Base-by-base conservation (phyloP, 805 yeast species). In the Kuraishia molischiana region DNA sequence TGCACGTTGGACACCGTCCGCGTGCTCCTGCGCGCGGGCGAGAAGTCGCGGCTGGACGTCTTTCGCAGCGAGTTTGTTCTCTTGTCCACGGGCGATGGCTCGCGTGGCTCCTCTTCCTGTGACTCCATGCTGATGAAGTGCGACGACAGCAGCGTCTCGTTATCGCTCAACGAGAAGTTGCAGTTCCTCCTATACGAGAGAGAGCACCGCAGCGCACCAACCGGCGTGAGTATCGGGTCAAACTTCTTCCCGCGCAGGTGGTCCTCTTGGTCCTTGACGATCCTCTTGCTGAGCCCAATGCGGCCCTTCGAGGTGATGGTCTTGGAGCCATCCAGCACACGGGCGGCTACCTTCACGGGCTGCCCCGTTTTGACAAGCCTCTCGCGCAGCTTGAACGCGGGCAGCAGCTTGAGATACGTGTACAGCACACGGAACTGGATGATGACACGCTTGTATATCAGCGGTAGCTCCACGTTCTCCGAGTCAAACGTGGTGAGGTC, bases 261-360 rank as follows among this genome's bases (percentile, higher is more conserved):
- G 18, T 22, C 33, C 19, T 29, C 29, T 15, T 17, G 29, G 11
- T 36, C 41, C 61, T 35, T 39, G 2, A 39, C 5, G 9, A 51
- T 38, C 29, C 54, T 63, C 53, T 82, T 81, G 43, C 90, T 79
- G 38, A 90, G 66, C 0, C 97, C 97, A 19, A 87, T 72, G 43
- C 97, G 64, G 3, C 95, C 95, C 52, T 78, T 79, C 1, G 94
- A 80, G 9, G 78, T 66, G 21, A 89, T 83, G 1, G 92, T 81
- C 45, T 76, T 74, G 13, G 79, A 72, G 0, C 95, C 96, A 53
- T 87, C 89, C 24, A 84, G 51, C 0, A 83, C 57, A 38, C 85
- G 67, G 35, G 80, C 72, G 4, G 77, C 74, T 2, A 89, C 58
- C 32, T 56, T 56, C 39, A 79, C 54, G 4, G 67, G 44, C 32